phyloP scores from a whole-genome alignment of 2,329 filamentous ascomycete species.

The Rhynchosporium secalis region DNA sequence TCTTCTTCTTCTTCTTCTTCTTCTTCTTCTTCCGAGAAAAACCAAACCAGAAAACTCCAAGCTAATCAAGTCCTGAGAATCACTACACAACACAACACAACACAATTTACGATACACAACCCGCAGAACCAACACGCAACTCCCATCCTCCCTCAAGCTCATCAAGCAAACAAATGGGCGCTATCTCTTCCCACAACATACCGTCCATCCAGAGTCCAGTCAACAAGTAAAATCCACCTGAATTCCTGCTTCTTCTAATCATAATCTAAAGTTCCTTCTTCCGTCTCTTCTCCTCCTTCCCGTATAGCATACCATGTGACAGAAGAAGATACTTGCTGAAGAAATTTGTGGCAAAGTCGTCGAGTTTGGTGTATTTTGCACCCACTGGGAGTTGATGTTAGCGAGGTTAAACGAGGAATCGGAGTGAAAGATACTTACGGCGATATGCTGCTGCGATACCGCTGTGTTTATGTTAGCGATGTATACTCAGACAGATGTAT shows the following conservation, averaged over 20 bases:
- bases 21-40: too few species aligned
- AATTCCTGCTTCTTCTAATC: background rate
- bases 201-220: too few species aligned
- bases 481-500: background rate
- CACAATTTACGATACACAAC: too few species aligned
- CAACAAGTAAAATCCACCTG: too few species aligned
- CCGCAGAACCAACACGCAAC: too few species aligned
- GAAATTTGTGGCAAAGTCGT: slow-evolving; percentile 52
- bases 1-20: too few species aligned
- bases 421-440: slow-evolving; percentile 21
- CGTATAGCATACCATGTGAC: slow-evolving; percentile 47
- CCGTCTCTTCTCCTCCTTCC: slow-evolving; percentile 34
- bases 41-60: too few species aligned
- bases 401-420: background rate
- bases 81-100: too few species aligned
- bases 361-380: slow-evolving; percentile 61
- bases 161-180: too few species aligned
- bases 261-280: slow-evolving; percentile 26
- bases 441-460: slow-evolving; percentile 71
- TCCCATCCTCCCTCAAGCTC: too few species aligned
- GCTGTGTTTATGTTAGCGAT: slow-evolving; percentile 31
- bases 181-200: too few species aligned
- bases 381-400: slow-evolving; percentile 48
- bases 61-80: too few species aligned
- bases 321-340: slow-evolving; percentile 50